Evolutionary conservation across 805 yeast genomes (phyloP), one percentile per base, ranked within the genome.

Genomic region (Wickerhamomyces strasburgensis): DNA sequence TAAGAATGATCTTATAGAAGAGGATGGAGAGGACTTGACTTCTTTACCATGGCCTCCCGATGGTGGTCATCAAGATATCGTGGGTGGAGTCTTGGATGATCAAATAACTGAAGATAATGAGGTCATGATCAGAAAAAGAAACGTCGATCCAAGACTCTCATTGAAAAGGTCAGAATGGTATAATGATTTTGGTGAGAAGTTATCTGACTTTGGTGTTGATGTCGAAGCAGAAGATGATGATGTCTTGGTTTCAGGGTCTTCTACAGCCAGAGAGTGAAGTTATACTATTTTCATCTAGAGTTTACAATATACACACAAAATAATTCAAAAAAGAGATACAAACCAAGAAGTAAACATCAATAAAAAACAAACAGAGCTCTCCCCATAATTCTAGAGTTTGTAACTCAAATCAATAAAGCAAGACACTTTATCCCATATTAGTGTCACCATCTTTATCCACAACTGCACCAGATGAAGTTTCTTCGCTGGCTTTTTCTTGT

Each of bases 41-140:
- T 72, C 75, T 1, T 62, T 82, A 27, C 93, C 96, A 2, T 90
- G 97, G 95, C 98, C 98, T 1, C 95, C 96, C 1, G 95, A 87
- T 61, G 88, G 86, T 5, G 79, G 79, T 1, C 66, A 70, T 47
- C 68, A 63, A 34, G 69, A 59, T 27, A 32, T 35, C 23, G 18
- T n/a, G 14, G 23, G 13, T 3, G 31, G 13, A 4, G n/a, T n/a
- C n/a, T n/a, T n/a, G n/a, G 15, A 18, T 8, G 43, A 35, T 13
- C n/a, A 34, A 16, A n/a, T 33, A 11, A 35, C 18, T 26, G 39
- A 36, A 24, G 33, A 43, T 23, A 29, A 48, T 43, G 58, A 62
- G 47, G 60, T 40, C 46, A 56, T 53, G 31, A 58, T 51, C 37
- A 61, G 52, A 27, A 49, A 55, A 34, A 27, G 43, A 14, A 13